A percentile compares a stretch with the other conserved stretches of the same genome.
Evolutionary conservation across 2,329 filamentous ascomycete genomes (phyloP).

Genomic region (Diaporthe australafricana): DNA sequence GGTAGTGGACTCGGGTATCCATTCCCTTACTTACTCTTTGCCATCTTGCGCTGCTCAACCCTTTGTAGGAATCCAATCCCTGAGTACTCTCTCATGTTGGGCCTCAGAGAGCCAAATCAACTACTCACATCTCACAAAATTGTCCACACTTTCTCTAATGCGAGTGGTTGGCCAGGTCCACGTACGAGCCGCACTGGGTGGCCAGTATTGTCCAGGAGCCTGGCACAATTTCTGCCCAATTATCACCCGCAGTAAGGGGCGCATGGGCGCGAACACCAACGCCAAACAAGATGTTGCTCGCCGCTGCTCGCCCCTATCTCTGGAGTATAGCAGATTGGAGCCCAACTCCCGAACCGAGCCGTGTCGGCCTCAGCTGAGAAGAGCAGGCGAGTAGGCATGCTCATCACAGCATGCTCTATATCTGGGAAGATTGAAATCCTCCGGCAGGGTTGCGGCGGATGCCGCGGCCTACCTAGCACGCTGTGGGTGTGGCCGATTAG

Average conservation of each 20-base stretch:
- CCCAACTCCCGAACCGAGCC: background rate
- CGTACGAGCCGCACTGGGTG: background rate
- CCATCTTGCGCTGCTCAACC: background rate
- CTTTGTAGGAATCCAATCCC: background rate
- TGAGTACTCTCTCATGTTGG: background rate
- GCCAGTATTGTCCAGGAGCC: background rate
- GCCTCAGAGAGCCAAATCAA: background rate
- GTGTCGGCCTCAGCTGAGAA: conserved; percentile 7
- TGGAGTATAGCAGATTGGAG: conserved; percentile 15
- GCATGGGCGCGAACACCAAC: background rate
- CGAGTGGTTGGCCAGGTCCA: background rate
- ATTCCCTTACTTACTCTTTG: background rate
- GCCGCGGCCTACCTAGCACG: conserved; percentile 12
- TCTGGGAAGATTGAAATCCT: background rate
- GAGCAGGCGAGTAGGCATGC: background rate
- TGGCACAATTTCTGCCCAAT: conserved; percentile 10
- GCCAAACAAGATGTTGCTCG: background rate
- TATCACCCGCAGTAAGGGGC: conserved; percentile 7
- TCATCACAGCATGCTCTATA: background rate
- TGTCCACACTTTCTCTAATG: background rate
- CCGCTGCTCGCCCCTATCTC: conserved; percentile 2
- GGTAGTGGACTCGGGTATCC: conserved; percentile 6
- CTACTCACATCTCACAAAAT: background rate
- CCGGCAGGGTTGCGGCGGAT: conserved; percentile 4
- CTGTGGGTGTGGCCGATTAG: conserved; percentile 12